Evolutionary conservation across 257 asterid species (phyloP).

Genomic region (Solanum phureja): DNA sequence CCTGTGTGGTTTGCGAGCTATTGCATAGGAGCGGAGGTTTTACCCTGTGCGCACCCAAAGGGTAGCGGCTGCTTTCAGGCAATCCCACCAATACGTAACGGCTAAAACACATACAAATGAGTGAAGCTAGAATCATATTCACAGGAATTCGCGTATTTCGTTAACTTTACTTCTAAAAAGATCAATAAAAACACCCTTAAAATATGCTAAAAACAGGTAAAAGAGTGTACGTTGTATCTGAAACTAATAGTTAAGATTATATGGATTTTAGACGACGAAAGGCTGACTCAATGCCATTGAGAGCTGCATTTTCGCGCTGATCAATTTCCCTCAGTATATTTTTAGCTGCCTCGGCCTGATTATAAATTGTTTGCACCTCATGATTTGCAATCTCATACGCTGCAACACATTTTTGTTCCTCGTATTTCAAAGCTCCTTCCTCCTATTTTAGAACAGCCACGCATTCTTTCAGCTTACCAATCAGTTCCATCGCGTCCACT

Average conservation of each 20-base stretch:
- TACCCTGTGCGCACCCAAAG: no score
- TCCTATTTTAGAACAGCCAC: background rate
- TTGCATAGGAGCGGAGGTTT: no score
- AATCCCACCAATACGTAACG: background rate
- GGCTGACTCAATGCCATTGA: background rate
- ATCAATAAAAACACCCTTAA: background rate
- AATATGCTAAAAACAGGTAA: background rate
- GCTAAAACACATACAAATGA: background rate
- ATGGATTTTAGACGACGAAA: background rate
- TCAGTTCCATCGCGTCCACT: background rate
- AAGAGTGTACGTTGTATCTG: background rate
- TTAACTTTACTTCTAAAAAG: background rate
- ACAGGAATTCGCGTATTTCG: background rate
- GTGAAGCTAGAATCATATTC: background rate
- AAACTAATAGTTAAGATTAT: background rate
- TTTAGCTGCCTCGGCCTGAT: background rate
- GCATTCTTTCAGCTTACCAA: background rate
- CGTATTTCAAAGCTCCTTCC: background rate
- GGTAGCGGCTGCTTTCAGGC: background rate
- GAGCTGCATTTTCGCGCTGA: background rate
- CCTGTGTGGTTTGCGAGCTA: no score
- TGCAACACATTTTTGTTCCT: background rate
- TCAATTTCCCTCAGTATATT: background rate
- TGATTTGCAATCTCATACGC: background rate
- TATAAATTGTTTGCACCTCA: background rate